A percentile compares a stretch with the other conserved stretches of the same genome.
These are phyloP conservation scores for Panicum hallii DNA, from an alignment of 202 grass and related monocot species.

Conservation along the genomic window DNA sequence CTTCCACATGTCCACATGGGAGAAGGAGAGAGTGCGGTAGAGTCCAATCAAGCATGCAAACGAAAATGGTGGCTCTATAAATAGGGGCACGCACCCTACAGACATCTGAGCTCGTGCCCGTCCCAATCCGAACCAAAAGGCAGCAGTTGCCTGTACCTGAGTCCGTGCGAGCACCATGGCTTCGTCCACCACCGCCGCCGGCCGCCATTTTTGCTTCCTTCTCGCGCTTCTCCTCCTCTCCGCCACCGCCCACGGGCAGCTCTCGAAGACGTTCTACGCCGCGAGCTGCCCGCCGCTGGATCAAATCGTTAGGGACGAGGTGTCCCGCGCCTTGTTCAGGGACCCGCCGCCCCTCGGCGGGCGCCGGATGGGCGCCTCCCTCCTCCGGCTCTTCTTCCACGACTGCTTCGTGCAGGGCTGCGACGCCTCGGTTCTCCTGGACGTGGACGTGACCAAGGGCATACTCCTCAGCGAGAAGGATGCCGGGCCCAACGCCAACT, in stretches of 20 bases:
- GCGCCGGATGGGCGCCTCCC: conserved; percentile 64
- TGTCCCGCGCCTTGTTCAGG: neutral
- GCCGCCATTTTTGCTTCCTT: neutral
- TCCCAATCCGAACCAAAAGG: no score
- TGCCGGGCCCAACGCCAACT: conserved; percentile 27
- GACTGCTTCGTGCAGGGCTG: conserved; percentile 74
- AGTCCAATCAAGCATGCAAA: no score
- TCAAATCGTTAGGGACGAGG: neutral
- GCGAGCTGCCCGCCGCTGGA: conserved; percentile 40
- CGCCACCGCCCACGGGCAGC: conserved; percentile 43
- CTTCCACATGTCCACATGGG: no score
- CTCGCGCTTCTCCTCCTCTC: conserved; percentile 51
- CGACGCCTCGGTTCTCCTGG: conserved; percentile 63
- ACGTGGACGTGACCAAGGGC: neutral
- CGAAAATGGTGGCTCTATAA: no score
- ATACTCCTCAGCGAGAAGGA: conserved; percentile 46
- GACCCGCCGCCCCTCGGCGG: neutral
- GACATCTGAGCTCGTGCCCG: no score
- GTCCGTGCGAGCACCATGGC: conserved; percentile 2
- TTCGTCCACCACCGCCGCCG: neutral
- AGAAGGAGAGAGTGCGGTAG: no score
- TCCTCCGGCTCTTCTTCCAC: conserved; percentile 73
- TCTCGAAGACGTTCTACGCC: conserved; percentile 51
- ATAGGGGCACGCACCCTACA: no score
- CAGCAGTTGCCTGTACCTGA: no score